Base-by-base conservation (phyloP, 441 rosid species). In the Arabidopsis hybrid region DNA sequence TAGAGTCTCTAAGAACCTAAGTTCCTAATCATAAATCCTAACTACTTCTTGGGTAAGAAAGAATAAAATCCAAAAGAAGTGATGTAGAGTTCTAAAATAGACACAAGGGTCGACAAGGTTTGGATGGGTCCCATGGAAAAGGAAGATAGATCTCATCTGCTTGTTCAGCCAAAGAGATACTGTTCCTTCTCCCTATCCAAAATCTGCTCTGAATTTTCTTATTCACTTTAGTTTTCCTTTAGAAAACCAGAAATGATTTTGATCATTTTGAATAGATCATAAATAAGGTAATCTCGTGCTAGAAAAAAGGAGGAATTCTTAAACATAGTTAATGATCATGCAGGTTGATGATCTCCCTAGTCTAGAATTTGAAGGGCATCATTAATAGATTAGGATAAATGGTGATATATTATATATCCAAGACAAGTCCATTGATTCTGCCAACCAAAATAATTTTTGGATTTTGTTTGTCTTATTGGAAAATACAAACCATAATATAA, bases 121-220 rank as follows among this genome's bases (percentile, higher is more conserved):
- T 32, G 56, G 46, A 57, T 45, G 64, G 65, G 34, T 45, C 73
- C 73, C 14, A 17, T 4, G 17, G 8, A 34, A 32, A 68, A 69
- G 18, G 46, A 2, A 69, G 63, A 69, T 17, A 57, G 56, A 57
- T 45, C 56, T 69, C 46, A 57, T 69, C 60, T 57, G 13, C 32
- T 11, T 69, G 18, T 12, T 36, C 56, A 69, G 65, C 43, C 73
- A 69, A 57, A 69, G 64, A 32, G 18, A 69, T 57, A 69, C 73
- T 69, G 73, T 57, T 68, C 73, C 29, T 45, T 57, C 56, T 69
- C 18, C 13, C 38, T 16, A 26, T 26, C 21, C 51, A 8, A 61
- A n/a, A 13, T 3, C 8, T 50, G 12, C 34, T 65, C 59, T 65
- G 18, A 67, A 31, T 32, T 3, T 52, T 21, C 26, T 53, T 53